Conservation (phyloP, 1,139 yeast genomes). For the Taiozyma onychis region DNA sequence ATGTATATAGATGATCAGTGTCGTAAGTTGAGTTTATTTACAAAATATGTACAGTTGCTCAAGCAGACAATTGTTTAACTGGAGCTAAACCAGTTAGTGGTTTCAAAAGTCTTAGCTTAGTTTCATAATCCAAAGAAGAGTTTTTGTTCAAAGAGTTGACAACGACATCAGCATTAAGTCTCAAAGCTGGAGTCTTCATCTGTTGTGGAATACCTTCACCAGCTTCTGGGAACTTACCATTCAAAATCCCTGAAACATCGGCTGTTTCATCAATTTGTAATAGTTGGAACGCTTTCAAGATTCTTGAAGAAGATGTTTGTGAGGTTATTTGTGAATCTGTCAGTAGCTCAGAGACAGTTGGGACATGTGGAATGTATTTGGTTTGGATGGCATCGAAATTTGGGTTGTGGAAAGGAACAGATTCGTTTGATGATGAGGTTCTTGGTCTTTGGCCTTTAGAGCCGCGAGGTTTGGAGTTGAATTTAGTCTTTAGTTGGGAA, state of each 20-base stretch:
- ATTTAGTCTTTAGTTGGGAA: background rate
- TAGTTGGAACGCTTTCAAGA: constrained; percentile 16
- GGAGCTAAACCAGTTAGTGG: constrained; percentile 22
- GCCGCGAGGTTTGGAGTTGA: background rate
- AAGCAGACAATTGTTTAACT: constrained; percentile 15
- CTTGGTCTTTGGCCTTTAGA: background rate
- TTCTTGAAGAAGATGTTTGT: constrained; percentile 15
- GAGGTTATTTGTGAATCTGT: constrained; percentile 14
- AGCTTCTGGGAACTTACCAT: constrained; percentile 12
- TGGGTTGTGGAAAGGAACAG: constrained; percentile 9
- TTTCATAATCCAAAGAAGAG: constrained; percentile 10
- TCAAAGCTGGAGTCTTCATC: constrained; percentile 16
- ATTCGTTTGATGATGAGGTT: background rate
- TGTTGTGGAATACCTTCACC: constrained; percentile 4
- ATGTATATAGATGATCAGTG: background rate
- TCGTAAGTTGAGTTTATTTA: background rate
- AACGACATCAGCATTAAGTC: constrained; percentile 19
- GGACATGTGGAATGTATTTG: constrained; percentile 14
- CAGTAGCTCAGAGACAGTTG: constrained; percentile 12
- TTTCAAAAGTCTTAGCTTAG: constrained; percentile 17
- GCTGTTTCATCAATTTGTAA: constrained; percentile 11
- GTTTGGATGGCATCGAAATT: constrained; percentile 13
- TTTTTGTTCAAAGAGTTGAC: constrained; percentile 19
- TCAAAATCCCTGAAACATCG: constrained; percentile 13
- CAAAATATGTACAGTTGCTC: background rate